Base-by-base conservation (phyloP, 768 basidiomycete genomes). In the Dioszegia aurantiaca region DNA sequence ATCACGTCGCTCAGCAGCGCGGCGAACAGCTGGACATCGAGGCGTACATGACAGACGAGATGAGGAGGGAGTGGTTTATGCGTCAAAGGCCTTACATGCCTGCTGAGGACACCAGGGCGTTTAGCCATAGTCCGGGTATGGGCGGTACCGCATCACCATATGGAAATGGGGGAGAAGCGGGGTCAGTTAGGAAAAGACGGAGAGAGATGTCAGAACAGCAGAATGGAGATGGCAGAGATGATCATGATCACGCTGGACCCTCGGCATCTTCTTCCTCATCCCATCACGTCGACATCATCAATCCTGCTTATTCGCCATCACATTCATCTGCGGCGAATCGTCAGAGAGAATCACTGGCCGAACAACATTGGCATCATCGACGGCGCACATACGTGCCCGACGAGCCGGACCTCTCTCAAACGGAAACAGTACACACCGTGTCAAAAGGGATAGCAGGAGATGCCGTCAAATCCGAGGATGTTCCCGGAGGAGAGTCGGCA, bases 21-120 rank as follows among this genome's bases (percentile, higher is more conserved):
- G 67, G 67, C 3, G 49, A 68, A 24, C 40, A 49, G 24, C 55
- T 71, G 31, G 69, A 71, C 57, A 55, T 71, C 2, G 64, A 66
- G 44, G 55, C 69, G 8, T 67, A 64, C 30, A 55, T 71, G 60
- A 62, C 60, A 10, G 58, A 56, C 3, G 41, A 54, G 24, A 64
- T 66, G 53, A 27, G 56, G 39, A 49, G 48, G 44, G 60, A 65
- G 51, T 71, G 64, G 56, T 53, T 46, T 28, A 37, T 47, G n/a
- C 10, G 56, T 8, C 14, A 26, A 49, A 17, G 14, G 47, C 61
- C 26, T 8, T 47, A 43, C 57, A 47, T 39, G n/a, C 45, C 27
- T 49, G 28, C 31, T 24, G n/a, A 14, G 23, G 40, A 17, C 39
- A 9, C n/a, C 33, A 33, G 33, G 33, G 8, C 8, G 33, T 33